Base-by-base conservation (phyloP, 2,329 filamentous ascomycete genomes). In the Sporothrix luriei region DNA sequence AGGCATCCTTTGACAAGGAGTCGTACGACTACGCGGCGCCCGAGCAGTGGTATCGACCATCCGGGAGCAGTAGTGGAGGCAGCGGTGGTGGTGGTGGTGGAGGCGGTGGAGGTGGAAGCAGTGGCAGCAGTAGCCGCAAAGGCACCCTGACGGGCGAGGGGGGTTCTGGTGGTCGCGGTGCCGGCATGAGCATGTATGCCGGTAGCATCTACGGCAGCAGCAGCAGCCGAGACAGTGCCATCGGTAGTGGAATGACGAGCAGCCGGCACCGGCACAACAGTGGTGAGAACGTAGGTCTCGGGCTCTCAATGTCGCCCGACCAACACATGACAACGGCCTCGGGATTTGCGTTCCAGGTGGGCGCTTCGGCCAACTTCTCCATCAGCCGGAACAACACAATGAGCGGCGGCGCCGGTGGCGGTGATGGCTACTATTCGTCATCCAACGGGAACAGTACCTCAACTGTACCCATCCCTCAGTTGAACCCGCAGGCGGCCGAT, bases 11-110 rank as follows among this genome's bases (percentile, higher is more conserved):
- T 72, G 88, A 91, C 73, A 88, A 88, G 72, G 91, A 92, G 76
- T 82, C 82, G 10, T 92, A 92, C 78, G 88, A 91, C 75, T 93
- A 93, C 75, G 86, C 87, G 0, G 88, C 91, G 0, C 91, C 91
- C 0, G 91, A 94, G 75, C 83, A 86, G 69, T 86, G 85, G 82
- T 82, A 80, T 75, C 82, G 79, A 51, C 80, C 80, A 26, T 74
- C 78, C 68, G 78, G 78, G 70, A 78, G 76, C 52, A 77, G 79
- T 48, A 73, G 72, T 33, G 72, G 57, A 4, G 13, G 40, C 49
- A 1, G 26, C 29, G 66, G 40, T 4, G 48, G 43, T 21, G 21
- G 52, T 48, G 13, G 21, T n/a, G 48, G 40, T 4, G 48, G 43
- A 16, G 21, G 52, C 33, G 13, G 21, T n/a, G 48, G 21, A 46